phyloP scores from a whole-genome alignment of 1,139 yeast species.

The Nakaseomyces kungkrabaensis region DNA sequence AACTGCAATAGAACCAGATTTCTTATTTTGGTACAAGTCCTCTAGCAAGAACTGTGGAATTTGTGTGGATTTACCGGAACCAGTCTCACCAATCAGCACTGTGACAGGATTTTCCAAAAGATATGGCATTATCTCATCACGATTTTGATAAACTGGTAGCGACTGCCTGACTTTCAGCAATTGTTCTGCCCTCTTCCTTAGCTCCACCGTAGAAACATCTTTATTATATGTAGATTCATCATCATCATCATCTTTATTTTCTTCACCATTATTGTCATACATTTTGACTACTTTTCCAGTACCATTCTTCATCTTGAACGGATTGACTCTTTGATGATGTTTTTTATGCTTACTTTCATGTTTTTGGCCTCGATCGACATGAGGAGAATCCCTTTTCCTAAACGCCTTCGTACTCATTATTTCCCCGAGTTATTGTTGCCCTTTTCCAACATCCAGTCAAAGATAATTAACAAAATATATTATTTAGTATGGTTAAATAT shows the following conservation, averaged over 20 bases:
- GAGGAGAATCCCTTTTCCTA: not conserved
- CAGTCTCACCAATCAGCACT: constrained; percentile 89
- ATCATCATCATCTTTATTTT: constrained; percentile 12
- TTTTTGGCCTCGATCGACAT: not conserved
- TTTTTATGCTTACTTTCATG: not conserved
- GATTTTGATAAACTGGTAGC: constrained; percentile 70
- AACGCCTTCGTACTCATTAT: not conserved
- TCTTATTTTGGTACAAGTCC: constrained; percentile 18
- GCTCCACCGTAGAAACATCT: constrained; percentile 8
- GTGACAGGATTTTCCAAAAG: constrained; percentile 54
- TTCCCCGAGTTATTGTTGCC: no score
- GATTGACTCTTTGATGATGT: not conserved
- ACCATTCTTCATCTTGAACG: not conserved
- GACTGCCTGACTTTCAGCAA: constrained; percentile 45
- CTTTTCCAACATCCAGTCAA: no score
- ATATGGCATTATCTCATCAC: constrained; percentile 49
- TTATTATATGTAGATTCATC: constrained; percentile 9
- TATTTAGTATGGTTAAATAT: no score
- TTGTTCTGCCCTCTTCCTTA: constrained; percentile 37
- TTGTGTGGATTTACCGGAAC: constrained; percentile 97
- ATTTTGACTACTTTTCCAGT: not conserved
- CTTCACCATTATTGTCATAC: not conserved
- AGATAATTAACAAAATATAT: no score
- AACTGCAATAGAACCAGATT: constrained; percentile 57
- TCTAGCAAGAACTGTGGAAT: constrained; percentile 81